These are phyloP conservation scores for Solanum chaucha DNA, from an alignment of 257 asterid species.

Conservation along the genomic window DNA sequence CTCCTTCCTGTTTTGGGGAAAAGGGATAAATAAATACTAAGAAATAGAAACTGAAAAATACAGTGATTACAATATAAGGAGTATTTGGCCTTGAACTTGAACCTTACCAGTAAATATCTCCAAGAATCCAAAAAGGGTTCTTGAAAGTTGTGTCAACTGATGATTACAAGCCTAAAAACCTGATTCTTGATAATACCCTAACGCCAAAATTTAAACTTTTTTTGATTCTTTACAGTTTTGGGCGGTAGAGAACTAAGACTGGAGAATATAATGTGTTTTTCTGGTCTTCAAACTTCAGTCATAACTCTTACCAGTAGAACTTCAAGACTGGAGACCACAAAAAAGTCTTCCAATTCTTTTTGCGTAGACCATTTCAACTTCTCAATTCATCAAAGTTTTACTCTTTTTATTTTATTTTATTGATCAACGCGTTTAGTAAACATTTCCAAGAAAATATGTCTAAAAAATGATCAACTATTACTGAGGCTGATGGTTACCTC, in stretches of 20 bases:
- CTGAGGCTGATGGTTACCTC: not conserved
- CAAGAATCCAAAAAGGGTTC: not conserved
- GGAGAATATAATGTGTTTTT: not conserved
- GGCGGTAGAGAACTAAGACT: not conserved
- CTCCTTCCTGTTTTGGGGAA: not conserved
- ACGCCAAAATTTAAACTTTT: not conserved
- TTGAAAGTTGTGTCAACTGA: not conserved
- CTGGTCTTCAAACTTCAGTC: not conserved
- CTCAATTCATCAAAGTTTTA: not conserved
- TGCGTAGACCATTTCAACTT: not conserved
- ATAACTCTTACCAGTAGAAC: not conserved
- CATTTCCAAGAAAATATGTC: not conserved
- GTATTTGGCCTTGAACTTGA: not conserved
- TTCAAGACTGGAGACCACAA: not conserved
- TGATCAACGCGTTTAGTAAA: conserved; percentile 13
- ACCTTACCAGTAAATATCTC: not conserved
- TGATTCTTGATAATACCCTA: not conserved
- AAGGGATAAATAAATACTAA: not conserved
- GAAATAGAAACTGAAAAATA: not conserved
- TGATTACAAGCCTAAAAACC: not conserved
- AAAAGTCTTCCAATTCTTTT: not conserved
- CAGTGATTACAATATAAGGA: not conserved
- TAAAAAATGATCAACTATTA: not conserved
- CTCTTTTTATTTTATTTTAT: not conserved
- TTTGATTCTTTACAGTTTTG: not conserved